A percentile compares a stretch with the other conserved stretches of the same genome.
Conservation (phyloP, 2,329 filamentous ascomycete species). For the Pseudogymnoascus sp. region DNA sequence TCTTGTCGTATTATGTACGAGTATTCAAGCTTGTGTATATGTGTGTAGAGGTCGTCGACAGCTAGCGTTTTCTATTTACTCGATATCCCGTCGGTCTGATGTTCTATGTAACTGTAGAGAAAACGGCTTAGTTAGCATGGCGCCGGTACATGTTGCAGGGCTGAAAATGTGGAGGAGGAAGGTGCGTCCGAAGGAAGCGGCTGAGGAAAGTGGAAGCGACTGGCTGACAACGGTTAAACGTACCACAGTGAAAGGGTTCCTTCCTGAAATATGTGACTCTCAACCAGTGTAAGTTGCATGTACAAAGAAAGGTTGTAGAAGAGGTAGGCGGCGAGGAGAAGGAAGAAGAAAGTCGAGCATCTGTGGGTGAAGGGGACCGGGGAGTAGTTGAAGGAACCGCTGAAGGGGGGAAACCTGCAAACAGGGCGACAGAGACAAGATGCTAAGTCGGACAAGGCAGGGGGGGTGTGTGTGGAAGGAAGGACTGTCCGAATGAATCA, state of each 20-base stretch:
- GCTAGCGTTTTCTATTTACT: conserved; percentile 18
- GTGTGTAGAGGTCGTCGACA: conserved; percentile 18
- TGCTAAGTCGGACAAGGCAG: not conserved
- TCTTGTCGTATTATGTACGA: conserved; percentile 15
- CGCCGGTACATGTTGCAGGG: conserved; percentile 21
- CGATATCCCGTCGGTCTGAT: conserved; percentile 25
- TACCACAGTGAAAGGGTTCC: conserved; percentile 21
- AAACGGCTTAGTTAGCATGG: conserved; percentile 25
- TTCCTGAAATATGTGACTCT: conserved; percentile 24
- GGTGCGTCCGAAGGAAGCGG: conserved; percentile 15
- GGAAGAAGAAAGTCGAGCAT: conserved; percentile 20
- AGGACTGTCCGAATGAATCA: not conserved
- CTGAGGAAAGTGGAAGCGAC: conserved; percentile 20
- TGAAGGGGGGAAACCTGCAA: conserved; percentile 16
- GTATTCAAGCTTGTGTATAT: conserved; percentile 17
- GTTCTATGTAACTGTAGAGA: conserved; percentile 28
- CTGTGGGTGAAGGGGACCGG: conserved; percentile 20
- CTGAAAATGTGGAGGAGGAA: conserved; percentile 19
- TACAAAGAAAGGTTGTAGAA: conserved; percentile 24
- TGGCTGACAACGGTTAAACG: conserved; percentile 12
- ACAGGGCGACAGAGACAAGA: not conserved
- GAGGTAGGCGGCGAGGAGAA: conserved; percentile 19
- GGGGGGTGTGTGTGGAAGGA: not conserved
- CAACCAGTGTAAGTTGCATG: conserved; percentile 26
- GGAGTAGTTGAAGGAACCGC: conserved; percentile 22